Base-by-base conservation (phyloP, 2,329 filamentous ascomycete species). In the Ophiocordyceps unilateralis region DNA sequence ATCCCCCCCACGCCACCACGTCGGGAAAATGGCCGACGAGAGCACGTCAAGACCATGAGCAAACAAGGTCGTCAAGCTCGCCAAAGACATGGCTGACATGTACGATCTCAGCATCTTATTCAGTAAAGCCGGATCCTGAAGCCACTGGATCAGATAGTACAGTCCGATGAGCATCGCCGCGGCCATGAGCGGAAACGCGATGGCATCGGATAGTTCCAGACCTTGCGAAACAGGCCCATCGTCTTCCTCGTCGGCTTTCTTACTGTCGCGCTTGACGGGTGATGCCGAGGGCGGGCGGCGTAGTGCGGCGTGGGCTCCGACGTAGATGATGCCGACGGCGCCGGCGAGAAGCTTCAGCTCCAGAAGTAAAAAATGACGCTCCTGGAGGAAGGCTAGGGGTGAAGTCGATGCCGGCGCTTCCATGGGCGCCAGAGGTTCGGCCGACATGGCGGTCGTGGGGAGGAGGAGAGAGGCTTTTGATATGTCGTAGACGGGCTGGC, bases 101-200 rank as follows among this genome's bases (percentile, higher is more conserved):
- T 96, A 95, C 54, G 73, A 77, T 34, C 83, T 80, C 20, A 96
- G 65, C 34, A 93, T 73, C 60, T 81, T 83, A 65, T 89, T 95
- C 53, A 96, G 63, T 20, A 93, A 66, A 11, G 78, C 69, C 1
- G 87, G 80, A 53, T 94, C 84, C 49, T 89, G 70, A 44, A 95
- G 74, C 73, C 81, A 91, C 58, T 93, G 86, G 56, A 96, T 86
- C 46, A 94, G 68, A 52, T 88, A 80, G 65, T 96, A 96, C 12
- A 96, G 68, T 5, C 77, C 77, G 37, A 78, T 70, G 9, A 96
- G 73, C 1, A 81, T 76, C 10, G 68, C 54, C 2, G 78, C 85
- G 6, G 87, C 88, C 43, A 87, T 67, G 26, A 95, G 51, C 2
- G 89, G 91, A 48, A 95, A 83, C 52, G 93, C 60, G 50, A 96